Evolutionary conservation across 148 eudicot genomes (phyloP).

Genomic region (Fagopyrum homotropicum): DNA sequence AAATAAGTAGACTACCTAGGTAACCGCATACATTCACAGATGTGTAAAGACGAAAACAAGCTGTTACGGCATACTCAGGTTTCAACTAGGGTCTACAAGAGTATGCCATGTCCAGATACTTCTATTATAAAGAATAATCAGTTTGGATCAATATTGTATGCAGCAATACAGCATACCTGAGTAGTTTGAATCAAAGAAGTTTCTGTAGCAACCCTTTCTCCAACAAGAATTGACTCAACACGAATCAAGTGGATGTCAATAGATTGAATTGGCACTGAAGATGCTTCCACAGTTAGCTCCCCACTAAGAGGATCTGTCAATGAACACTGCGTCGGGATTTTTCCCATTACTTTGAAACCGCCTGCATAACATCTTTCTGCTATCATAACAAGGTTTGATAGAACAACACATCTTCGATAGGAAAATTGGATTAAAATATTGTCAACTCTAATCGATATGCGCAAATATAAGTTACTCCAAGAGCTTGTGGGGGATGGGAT

Average conservation of each 20-base stretch:
- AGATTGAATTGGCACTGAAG: slow-evolving; percentile 58
- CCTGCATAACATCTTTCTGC: slow-evolving; percentile 26
- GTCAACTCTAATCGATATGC: not conserved
- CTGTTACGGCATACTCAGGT: not conserved
- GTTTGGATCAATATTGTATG: not conserved
- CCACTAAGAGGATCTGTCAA: slow-evolving; percentile 52
- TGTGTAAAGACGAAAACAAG: not conserved
- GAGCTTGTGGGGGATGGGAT: too few relatives aligned
- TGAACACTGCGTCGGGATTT: slow-evolving; percentile 56
- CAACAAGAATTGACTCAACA: slow-evolving; percentile 67
- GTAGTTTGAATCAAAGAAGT: slow-evolving; percentile 61
- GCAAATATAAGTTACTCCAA: not conserved
- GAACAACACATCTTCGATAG: not conserved
- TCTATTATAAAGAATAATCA: not conserved
- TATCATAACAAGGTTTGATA: not conserved
- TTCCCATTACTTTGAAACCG: slow-evolving; percentile 61
- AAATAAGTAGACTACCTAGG: not conserved
- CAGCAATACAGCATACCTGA: slow-evolving; percentile 32
- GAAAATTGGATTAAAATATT: not conserved
- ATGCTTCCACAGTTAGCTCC: slow-evolving; percentile 67
- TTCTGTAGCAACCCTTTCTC: slow-evolving; percentile 59
- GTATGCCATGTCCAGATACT: not conserved
- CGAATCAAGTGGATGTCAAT: slow-evolving; percentile 71
- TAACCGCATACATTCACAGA: not conserved
- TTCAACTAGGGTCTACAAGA: not conserved